phyloP scores from a whole-genome alignment of 2,329 filamentous ascomycete species.

The Fusarium denticulatum region DNA sequence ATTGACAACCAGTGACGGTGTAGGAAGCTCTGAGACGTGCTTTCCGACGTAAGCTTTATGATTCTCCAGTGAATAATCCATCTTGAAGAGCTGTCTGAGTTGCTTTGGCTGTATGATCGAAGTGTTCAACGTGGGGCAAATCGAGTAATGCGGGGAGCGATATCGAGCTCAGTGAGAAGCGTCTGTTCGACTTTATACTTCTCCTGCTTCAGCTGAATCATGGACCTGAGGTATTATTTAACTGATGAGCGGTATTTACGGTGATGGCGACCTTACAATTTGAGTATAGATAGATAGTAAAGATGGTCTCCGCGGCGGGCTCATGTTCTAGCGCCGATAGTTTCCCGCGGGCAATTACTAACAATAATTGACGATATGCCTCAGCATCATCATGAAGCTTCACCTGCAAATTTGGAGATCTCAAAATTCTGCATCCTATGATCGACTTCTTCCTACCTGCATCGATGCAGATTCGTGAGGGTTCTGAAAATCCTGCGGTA shows the following conservation, averaged over 20 bases:
- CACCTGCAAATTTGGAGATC: background rate
- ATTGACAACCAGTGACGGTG: slow-evolving; percentile 52
- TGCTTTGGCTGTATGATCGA: background rate
- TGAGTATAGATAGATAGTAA: background rate
- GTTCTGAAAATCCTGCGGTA: background rate
- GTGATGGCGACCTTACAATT: background rate
- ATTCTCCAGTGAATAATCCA: slow-evolving; percentile 43
- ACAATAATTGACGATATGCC: background rate
- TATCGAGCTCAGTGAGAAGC: background rate
- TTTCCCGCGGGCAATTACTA: slow-evolving; percentile 10
- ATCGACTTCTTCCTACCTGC: too few relatives aligned
- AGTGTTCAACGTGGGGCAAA: background rate
- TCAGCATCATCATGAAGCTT: background rate
- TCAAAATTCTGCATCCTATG: background rate
- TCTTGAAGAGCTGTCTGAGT: slow-evolving; percentile 1
- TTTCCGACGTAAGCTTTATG: slow-evolving; percentile 50
- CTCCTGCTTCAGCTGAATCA: background rate
- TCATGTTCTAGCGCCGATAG: slow-evolving; percentile 2
- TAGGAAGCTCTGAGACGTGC: slow-evolving; percentile 49
- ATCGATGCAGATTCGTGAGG: background rate
- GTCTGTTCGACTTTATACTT: background rate
- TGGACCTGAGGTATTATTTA: background rate
- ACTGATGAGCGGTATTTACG: background rate
- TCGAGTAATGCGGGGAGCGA: background rate
- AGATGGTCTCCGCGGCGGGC: background rate